Conservation (phyloP, 192 early-diverging fungal species). For the Entomortierella lignicola region DNA sequence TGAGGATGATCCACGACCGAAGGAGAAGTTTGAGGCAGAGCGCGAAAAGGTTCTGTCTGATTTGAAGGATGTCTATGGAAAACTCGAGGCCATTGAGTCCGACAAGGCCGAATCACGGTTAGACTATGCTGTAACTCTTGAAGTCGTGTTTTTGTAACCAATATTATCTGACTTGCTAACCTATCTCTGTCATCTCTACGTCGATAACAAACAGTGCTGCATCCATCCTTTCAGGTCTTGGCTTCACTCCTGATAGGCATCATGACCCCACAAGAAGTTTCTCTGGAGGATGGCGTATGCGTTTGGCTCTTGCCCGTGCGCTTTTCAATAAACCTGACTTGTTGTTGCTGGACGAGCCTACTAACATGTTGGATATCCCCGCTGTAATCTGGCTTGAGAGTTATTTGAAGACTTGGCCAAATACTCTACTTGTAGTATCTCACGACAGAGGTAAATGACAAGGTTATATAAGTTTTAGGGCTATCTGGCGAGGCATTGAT, state of each 20-base stretch:
- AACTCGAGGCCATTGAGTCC: conserved; percentile 94
- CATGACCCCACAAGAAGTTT: conserved; percentile 90
- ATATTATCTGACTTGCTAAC: no score
- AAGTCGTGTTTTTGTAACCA: not conserved
- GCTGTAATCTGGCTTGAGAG: conserved; percentile 98
- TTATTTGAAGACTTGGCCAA: conserved; percentile 92
- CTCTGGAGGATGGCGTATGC: conserved; percentile 99
- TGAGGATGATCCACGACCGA: conserved; percentile 61
- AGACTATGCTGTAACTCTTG: not conserved
- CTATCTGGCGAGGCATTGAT: not conserved
- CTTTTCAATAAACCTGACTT: conserved; percentile 96
- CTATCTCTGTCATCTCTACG: no score
- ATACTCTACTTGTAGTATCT: conserved; percentile 94
- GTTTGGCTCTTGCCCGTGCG: conserved; percentile 94
- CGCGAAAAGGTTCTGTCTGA: conserved; percentile 48
- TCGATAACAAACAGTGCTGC: conserved; percentile 78
- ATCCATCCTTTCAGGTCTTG: conserved; percentile 95
- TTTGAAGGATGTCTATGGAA: conserved; percentile 86
- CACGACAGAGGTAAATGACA: conserved; percentile 85
- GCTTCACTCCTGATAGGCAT: conserved; percentile 85
- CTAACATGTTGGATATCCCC: conserved; percentile 94
- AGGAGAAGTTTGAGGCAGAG: conserved; percentile 55
- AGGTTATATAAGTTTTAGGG: not conserved
- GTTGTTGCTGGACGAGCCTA: conserved; percentile 92
- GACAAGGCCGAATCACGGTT: conserved; percentile 94